phyloP scores from a whole-genome alignment of 2,329 filamentous ascomycete genomes.

The Xylogone sp. region DNA sequence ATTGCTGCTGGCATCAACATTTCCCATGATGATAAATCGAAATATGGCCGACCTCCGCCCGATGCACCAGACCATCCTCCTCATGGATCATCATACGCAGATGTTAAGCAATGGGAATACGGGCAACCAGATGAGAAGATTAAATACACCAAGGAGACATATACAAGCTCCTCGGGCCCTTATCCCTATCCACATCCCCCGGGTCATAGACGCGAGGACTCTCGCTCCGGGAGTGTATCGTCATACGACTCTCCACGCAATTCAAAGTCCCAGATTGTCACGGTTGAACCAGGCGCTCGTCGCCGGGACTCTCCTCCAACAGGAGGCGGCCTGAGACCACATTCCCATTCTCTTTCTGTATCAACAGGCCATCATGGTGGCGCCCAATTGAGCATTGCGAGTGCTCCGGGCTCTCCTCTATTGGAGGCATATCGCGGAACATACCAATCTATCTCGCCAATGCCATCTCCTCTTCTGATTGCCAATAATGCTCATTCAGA shows the following conservation, averaged over 20 bases:
- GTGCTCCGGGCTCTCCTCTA: conserved; percentile 74
- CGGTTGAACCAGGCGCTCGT: conserved; percentile 23
- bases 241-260: conserved; percentile 9
- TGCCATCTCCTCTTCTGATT: conserved; percentile 75
- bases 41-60: conserved; percentile 11
- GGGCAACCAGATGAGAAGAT: conserved; percentile 31
- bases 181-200: neutral
- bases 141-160: conserved; percentile 26
- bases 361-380: conserved; percentile 22
- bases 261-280: conserved; percentile 21
- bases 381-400: conserved; percentile 39
- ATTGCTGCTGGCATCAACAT: conserved; percentile 20
- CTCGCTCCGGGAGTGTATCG: conserved; percentile 9
- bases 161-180: no score
- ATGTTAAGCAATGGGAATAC: conserved; percentile 33
- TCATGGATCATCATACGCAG: conserved; percentile 20
- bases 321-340: conserved; percentile 18
- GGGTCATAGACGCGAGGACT: neutral
- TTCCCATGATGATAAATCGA: conserved; percentile 13
- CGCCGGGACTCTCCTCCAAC: conserved; percentile 20
- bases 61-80: neutral
- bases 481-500: conserved; percentile 44
- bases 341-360: conserved; percentile 23
- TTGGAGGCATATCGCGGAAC: conserved; percentile 91
- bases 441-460: conserved; percentile 90